phyloP scores from a whole-genome alignment of 495 filamentous ascomycete genomes.

The Extremus antarcticus region DNA sequence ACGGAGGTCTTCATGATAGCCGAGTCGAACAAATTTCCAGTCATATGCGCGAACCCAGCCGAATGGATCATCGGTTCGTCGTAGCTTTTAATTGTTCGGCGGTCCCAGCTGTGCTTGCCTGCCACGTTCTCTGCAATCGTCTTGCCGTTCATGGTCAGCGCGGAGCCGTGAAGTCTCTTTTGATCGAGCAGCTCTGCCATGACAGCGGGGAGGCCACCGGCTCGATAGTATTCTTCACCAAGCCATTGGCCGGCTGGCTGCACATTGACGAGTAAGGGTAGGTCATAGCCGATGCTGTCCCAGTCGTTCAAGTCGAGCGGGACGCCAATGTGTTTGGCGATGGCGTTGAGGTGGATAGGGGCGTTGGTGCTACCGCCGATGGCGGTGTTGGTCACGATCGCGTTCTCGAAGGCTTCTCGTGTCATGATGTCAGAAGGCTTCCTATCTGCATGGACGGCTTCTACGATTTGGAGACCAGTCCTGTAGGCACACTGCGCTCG shows the following conservation, averaged over 20 bases:
- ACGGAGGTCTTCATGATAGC: conserved; percentile 50
- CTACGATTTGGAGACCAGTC: conserved; percentile 43
- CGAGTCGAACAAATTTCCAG: conserved; percentile 42
- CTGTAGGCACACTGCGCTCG: conserved; percentile 43
- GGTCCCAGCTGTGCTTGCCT: conserved; percentile 15
- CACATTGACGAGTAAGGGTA: conserved; percentile 45
- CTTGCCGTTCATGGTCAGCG: conserved; percentile 27
- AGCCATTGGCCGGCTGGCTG: conserved; percentile 43
- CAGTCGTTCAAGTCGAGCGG: conserved; percentile 43
- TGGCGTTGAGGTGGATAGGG: conserved; percentile 45
- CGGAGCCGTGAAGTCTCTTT: conserved; percentile 33
- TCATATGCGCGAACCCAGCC: conserved; percentile 42
- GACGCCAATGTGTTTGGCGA: conserved; percentile 44
- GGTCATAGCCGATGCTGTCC: conserved; percentile 39
- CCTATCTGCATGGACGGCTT: conserved; percentile 43
- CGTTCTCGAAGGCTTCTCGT: conserved; percentile 45
- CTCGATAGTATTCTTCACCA: conserved; percentile 43
- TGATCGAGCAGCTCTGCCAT: conserved; percentile 43
- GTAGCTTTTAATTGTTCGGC: conserved; percentile 35
- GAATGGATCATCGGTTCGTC: conserved; percentile 37
- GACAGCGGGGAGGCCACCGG: conserved; percentile 44
- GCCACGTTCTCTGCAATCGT: conserved; percentile 11
- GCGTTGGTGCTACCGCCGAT: conserved; percentile 49
- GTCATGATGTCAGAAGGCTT: conserved; percentile 49
- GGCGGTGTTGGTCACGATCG: conserved; percentile 42